A percentile compares a stretch with the other conserved stretches of the same genome.
Evolutionary conservation across 495 filamentous ascomycete species (phyloP).

Genomic region (Cercophora samala): DNA sequence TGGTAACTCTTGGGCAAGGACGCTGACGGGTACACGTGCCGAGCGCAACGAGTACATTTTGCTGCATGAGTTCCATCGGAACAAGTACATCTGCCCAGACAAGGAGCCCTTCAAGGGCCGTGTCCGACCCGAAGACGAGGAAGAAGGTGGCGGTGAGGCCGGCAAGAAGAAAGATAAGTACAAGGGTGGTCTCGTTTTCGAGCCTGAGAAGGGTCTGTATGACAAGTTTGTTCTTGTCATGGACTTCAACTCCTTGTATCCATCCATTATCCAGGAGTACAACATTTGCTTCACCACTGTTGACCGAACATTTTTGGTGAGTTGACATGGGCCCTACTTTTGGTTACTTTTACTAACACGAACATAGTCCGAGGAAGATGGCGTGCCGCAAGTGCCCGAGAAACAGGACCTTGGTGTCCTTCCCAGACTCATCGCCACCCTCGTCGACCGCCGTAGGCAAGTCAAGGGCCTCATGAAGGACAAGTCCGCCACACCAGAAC

Average conservation of each 20-base stretch:
- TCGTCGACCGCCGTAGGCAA: constrained; percentile 80
- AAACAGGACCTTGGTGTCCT: constrained; percentile 76
- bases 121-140: constrained; percentile 61
- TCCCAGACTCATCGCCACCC: constrained; percentile 81
- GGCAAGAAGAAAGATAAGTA: constrained; percentile 95
- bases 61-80: constrained; percentile 89
- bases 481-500: constrained; percentile 76
- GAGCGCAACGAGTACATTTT: constrained; percentile 99
- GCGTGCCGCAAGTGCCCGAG: constrained; percentile 63
- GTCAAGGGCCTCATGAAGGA: constrained; percentile 97
- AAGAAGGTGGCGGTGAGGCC: constrained; percentile 60
- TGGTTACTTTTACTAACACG: constrained; percentile 23
- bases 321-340: constrained; percentile 14
- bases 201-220: constrained; percentile 94
- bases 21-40: constrained; percentile 88
- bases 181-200: constrained; percentile 96
- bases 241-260: constrained; percentile 99
- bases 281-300: constrained; percentile 99
- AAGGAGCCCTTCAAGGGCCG: constrained; percentile 73
- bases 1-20: constrained; percentile 97
- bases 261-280: constrained; percentile 97
- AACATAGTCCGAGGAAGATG: constrained; percentile 70
- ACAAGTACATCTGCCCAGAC: constrained; percentile 97
- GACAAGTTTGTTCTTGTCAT: constrained; percentile 97
- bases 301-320: constrained; percentile 63